A percentile compares a stretch with the other conserved stretches of the same genome.
These are phyloP conservation scores for Mycena latifolia DNA, from an alignment of 768 basidiomycete genomes.

Conservation along the genomic window DNA sequence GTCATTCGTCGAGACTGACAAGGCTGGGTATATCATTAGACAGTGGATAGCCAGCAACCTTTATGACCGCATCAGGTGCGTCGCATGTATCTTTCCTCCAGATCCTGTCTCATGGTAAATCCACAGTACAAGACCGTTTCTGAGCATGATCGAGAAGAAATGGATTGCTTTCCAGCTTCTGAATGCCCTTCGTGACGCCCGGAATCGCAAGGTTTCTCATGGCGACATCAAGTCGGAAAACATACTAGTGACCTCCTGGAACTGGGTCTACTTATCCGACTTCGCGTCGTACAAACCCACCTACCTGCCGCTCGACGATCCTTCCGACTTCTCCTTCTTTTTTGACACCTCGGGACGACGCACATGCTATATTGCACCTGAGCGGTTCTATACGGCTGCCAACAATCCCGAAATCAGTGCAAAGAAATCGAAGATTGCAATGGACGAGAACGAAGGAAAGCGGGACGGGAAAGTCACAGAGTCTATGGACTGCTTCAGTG, in stretches of 20 bases:
- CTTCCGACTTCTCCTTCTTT: slow-evolving; percentile 97
- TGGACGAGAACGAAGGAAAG: slow-evolving; percentile 71
- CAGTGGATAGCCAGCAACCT: slow-evolving; percentile 96
- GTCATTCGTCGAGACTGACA: slow-evolving; percentile 92
- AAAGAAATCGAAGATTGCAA: slow-evolving; percentile 68
- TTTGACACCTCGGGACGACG: slow-evolving; percentile 95
- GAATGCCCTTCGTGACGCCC: slow-evolving; percentile 84
- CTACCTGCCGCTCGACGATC: slow-evolving; percentile 94
- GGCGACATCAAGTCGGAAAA: slow-evolving; percentile 99
- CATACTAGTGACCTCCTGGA: slow-evolving; percentile 95
- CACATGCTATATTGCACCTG: slow-evolving; percentile 97
- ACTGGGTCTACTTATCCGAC: slow-evolving; percentile 95
- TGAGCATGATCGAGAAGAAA: slow-evolving; percentile 93
- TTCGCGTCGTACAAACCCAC: slow-evolving; percentile 97
- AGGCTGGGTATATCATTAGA: slow-evolving; percentile 93
- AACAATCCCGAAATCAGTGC: slow-evolving; percentile 77
- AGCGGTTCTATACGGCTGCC: slow-evolving; percentile 88
- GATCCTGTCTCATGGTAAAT: slow-evolving; percentile 1
- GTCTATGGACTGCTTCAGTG: slow-evolving; percentile 97
- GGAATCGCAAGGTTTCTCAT: slow-evolving; percentile 91
- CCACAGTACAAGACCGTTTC: slow-evolving; percentile 92
- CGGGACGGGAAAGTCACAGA: slow-evolving; percentile 90
- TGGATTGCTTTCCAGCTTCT: slow-evolving; percentile 98
- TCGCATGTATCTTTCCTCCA: slow-evolving; percentile 10
- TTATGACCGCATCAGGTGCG: slow-evolving; percentile 97